Base-by-base conservation (phyloP, 805 yeast species). In the Millerozyma miso region DNA sequence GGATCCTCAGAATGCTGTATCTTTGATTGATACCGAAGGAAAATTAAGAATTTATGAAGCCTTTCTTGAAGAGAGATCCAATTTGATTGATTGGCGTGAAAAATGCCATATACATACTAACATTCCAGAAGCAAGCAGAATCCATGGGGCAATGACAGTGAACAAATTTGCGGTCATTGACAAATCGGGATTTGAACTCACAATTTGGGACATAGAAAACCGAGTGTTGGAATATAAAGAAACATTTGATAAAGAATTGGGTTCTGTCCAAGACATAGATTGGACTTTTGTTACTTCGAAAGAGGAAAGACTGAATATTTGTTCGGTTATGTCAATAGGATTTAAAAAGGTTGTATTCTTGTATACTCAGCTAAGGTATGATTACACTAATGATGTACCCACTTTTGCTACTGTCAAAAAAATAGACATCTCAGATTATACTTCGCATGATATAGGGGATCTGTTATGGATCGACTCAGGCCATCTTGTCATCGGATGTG, bases 401-500 rank as follows among this genome's bases (percentile, higher is more conserved):
- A 74, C 91, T 1, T 90, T 85, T 73, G 77, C 85, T 0, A 81
- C 86, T 0, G 77, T 90, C 44, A 83, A 87, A 54, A 76, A 77
- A 45, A 76, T 88, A 34, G 89, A 85, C 53, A 79, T 90, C 2
- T 70, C 80, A 1, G 73, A 73, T 29, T 85, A 76, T 54, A 89
- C 97, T 0, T 69, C 86, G 0, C 96, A 89, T 57, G 71, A 71
- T 13, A 88, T 90, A 45, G 97, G 96, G 5, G 97, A 90, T 58
- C 84, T 95, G 13, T 71, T 85, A 12, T 91, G 97, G 97, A 67
- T 91, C 49, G 73, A 76, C 38, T 80, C 83, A 53, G 96, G 95
- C 1, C 76, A 81, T 14, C 72, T 90, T 41, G 90, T 86, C 1
- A 79, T 88, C 43, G 97, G 93, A 2, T 73, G 91, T 13, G 97